Conservation (phyloP, 1,284 basidiomycete species). For the Lentinula novae-zelandiae region DNA sequence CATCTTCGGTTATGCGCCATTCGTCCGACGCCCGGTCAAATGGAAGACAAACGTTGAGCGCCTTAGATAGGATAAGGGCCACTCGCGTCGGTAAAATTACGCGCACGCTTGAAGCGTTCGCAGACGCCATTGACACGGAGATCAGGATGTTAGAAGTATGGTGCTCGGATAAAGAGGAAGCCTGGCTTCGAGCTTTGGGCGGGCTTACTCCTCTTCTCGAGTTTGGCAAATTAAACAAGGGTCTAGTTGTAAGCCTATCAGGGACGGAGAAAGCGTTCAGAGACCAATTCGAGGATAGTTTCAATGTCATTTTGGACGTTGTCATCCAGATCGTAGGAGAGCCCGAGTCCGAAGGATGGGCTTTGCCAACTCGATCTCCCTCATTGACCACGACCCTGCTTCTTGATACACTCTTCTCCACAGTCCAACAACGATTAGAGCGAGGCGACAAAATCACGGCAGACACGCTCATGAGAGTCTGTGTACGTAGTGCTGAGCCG, state of each 20-base stretch:
- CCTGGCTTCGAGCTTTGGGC: slow-evolving; percentile 51
- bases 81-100: slow-evolving; percentile 28
- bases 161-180: slow-evolving; percentile 68
- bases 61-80: slow-evolving; percentile 1
- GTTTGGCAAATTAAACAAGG: slow-evolving; percentile 15
- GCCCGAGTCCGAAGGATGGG: slow-evolving; percentile 22
- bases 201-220: slow-evolving; percentile 19
- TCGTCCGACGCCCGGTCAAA: slow-evolving; percentile 9
- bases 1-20: slow-evolving; percentile 35
- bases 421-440: slow-evolving; percentile 50
- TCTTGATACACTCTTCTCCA: slow-evolving; percentile 59
- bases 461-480: slow-evolving; percentile 56
- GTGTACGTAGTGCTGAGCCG: slow-evolving; percentile 62
- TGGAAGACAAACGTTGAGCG: slow-evolving; percentile 11
- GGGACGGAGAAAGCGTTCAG: slow-evolving; percentile 56
- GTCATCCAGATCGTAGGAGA: slow-evolving; percentile 29
- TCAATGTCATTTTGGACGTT: slow-evolving; percentile 50
- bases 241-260: slow-evolving; percentile 63
- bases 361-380: slow-evolving; percentile 39
- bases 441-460: slow-evolving; percentile 53
- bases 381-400: slow-evolving; percentile 52
- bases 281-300: slow-evolving; percentile 53
- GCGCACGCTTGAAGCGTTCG: slow-evolving; percentile 77
- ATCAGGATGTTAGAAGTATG: slow-evolving; percentile 59
- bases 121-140: slow-evolving; percentile 65